Evolutionary conservation across 345 rosid species (phyloP).

Genomic region (Citrus australasica): DNA sequence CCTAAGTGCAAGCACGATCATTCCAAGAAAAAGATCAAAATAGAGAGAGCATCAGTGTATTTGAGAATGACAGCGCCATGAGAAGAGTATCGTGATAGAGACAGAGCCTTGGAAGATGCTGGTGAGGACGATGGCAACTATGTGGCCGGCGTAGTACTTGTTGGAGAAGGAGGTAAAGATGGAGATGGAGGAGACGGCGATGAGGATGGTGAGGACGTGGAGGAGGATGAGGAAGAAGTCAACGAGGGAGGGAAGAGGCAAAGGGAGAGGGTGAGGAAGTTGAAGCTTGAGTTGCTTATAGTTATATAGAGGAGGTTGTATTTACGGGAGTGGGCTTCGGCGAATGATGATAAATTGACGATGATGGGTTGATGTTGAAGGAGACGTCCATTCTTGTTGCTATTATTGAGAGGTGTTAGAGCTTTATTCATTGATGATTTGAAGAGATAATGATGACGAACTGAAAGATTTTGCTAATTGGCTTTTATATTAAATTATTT

Average conservation of each 20-base stretch:
- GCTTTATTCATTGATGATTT: too few relatives aligned
- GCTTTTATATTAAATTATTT: too few relatives aligned
- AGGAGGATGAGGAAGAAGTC: constrained; percentile 41
- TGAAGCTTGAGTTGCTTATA: constrained; percentile 34
- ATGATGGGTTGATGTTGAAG: constrained; percentile 7
- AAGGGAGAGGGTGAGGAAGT: constrained; percentile 8
- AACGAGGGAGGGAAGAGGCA: constrained; percentile 14
- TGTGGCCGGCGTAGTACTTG: constrained; percentile 35
- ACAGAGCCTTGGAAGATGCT: constrained; percentile 26
- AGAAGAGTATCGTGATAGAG: constrained; percentile 18
- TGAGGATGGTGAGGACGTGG: constrained; percentile 26
- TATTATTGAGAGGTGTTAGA: too few relatives aligned
- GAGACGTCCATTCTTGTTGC: constrained; percentile 6
- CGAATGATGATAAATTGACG: neutral
- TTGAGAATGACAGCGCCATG: constrained; percentile 29
- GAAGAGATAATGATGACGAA: neutral
- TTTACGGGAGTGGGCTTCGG: constrained; percentile 12
- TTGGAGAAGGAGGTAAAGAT: constrained; percentile 24
- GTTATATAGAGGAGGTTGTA: constrained; percentile 23
- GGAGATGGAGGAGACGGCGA: constrained; percentile 27
- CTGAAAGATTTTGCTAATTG: neutral
- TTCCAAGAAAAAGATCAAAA: constrained; percentile 37
- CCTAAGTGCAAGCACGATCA: constrained; percentile 26
- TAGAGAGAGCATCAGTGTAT: constrained; percentile 27
- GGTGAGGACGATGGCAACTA: constrained; percentile 34